phyloP scores from a whole-genome alignment of 2,329 filamentous ascomycete genomes.

The Thermoascus crustaceus region DNA sequence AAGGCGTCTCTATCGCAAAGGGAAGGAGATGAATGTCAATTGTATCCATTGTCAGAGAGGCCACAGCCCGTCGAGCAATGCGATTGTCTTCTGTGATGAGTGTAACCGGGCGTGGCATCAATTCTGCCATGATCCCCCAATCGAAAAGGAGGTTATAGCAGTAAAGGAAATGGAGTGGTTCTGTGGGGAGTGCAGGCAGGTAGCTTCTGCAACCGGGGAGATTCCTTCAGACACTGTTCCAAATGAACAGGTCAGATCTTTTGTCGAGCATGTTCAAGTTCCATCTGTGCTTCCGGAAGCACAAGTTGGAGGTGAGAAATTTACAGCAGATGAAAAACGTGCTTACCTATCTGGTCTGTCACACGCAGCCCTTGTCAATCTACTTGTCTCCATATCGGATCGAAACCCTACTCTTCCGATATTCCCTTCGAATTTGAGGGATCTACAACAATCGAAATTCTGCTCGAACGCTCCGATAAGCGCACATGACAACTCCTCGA shows the following conservation, averaged over 20 bases:
- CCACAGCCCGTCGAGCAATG: slow-evolving; percentile 63
- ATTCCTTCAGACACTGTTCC: slow-evolving; percentile 9
- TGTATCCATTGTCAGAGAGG: slow-evolving; percentile 68
- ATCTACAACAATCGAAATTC: slow-evolving; percentile 17
- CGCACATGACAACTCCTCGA: too few species aligned
- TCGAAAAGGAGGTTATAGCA: slow-evolving; percentile 60
- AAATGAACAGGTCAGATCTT: background rate
- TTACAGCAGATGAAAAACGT: slow-evolving; percentile 44
- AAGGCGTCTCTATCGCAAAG: slow-evolving; percentile 43
- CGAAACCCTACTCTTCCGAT: slow-evolving; percentile 58
- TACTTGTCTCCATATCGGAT: slow-evolving; percentile 55
- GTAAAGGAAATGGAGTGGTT: slow-evolving; percentile 64
- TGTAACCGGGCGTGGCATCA: slow-evolving; percentile 77
- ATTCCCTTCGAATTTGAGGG: slow-evolving; percentile 42
- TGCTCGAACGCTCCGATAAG: slow-evolving; percentile 8
- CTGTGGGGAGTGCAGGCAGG: slow-evolving; percentile 54
- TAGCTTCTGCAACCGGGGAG: slow-evolving; percentile 18
- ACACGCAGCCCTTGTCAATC: slow-evolving; percentile 53
- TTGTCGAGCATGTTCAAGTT: slow-evolving; percentile 5
- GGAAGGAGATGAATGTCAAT: slow-evolving; percentile 38
- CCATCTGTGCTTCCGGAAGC: slow-evolving; percentile 11
- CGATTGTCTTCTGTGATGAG: slow-evolving; percentile 78
- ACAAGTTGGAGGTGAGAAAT: slow-evolving; percentile 21
- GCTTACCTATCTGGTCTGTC: slow-evolving; percentile 56
- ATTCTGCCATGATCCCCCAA: slow-evolving; percentile 67